Evolutionary conservation across 2,329 filamentous ascomycete species (phyloP).

Genomic region (Xylariaceae sp.): DNA sequence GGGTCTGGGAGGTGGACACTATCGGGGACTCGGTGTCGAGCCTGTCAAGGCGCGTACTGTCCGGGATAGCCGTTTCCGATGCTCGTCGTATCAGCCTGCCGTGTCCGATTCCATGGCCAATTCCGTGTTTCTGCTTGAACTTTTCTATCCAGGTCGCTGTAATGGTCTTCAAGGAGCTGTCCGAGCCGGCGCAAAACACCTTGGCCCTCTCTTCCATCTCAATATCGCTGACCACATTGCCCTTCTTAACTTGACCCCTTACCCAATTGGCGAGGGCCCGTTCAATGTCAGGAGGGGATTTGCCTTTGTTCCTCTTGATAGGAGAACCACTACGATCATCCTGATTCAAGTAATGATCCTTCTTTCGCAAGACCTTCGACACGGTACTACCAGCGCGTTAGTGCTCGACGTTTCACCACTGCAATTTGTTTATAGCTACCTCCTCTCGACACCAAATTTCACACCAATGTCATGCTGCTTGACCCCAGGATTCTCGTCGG

Average conservation of each 20-base stretch:
- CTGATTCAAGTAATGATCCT: conserved; percentile 86
- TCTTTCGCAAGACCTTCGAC: conserved; percentile 93
- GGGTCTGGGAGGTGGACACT: conserved; percentile 57
- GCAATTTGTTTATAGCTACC: conserved; percentile 53
- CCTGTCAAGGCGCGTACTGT: conserved; percentile 55
- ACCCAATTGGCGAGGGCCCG: conserved; percentile 85
- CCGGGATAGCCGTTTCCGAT: conserved; percentile 68
- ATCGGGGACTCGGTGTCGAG: conserved; percentile 51
- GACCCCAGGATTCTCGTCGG: conserved; percentile 81
- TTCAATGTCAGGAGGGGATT: conserved; percentile 81
- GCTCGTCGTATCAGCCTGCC: conserved; percentile 52
- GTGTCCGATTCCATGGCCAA: conserved; percentile 52
- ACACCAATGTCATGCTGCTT: conserved; percentile 97
- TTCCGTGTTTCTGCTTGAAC: conserved; percentile 84
- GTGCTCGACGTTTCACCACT: conserved; percentile 14
- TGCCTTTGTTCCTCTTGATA: conserved; percentile 77
- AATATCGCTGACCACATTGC: conserved; percentile 69
- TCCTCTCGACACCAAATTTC: conserved; percentile 94
- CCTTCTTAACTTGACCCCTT: conserved; percentile 73
- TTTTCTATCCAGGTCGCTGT: conserved; percentile 84
- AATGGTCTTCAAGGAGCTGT: conserved; percentile 66
- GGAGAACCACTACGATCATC: conserved; percentile 77
- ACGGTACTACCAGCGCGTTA: conserved; percentile 67
- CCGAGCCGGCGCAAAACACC: conserved; percentile 72
- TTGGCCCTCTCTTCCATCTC: conserved; percentile 80